Evolutionary conservation across 352 stramenopile species (phyloP), one percentile per base, ranked within the genome.

Genomic region (Pythium plurisporium): DNA sequence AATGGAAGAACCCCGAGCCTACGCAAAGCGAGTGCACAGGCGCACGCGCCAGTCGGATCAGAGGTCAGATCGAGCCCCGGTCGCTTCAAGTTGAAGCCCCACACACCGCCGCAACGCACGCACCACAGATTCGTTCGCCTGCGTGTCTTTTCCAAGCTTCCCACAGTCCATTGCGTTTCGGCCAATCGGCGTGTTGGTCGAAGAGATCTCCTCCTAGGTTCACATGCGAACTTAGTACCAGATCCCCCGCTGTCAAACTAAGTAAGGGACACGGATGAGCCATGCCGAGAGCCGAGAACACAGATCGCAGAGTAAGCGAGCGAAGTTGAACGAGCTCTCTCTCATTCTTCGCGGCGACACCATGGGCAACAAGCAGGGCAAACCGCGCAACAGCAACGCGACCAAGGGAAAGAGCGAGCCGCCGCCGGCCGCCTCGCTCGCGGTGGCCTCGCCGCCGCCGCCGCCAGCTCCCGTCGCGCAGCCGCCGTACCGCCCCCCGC

Each of bases 341-440:
- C n/a, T n/a, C n/a, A n/a, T n/a, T 27, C 42, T 34, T 25, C 42
- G n/a, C 17, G 17, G 25, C 20, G 10, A 15, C 33, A 42, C n/a
- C 34, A 59, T 94, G 84, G 84, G 84, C 26, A 94, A 92, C 76
- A 94, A 94, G 66, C 83, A 90, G 27, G 79, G 64, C 34, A 94
- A 94, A 61, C 72, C 42, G 47, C 62, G 71, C 29, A 46, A 44
- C 12, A 61, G 73, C 64, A 51, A 40, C 45, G 42, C 61, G 20
- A 26, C 51, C 4, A 15, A 47, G n/a, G 49, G 30, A 47, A 53
- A 48, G 48, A 45, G 27, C 47, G 58, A 58, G 34, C 48, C 10
- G 3, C 34, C n/a, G 25, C 38, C 27, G 20, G 26, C 19, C 41
- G 41, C 26, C 3, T 44, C 30, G 20, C 31, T 55, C 31, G 45